Base-by-base conservation (phyloP, 192 early-diverging fungal species). In the Spizellomyces sp. region DNA sequence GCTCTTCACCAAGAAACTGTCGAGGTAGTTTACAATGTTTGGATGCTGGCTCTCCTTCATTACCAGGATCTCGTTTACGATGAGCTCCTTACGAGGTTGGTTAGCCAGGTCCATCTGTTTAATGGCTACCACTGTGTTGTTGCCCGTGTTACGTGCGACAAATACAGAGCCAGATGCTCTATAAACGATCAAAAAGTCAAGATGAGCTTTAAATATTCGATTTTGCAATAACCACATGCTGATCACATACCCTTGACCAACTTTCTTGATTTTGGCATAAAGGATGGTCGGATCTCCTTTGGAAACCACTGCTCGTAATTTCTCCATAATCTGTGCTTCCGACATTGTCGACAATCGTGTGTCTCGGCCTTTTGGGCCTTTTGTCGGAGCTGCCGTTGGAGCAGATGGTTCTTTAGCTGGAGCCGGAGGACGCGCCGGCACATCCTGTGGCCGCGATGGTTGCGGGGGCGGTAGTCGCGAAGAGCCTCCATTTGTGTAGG, bases 21-120 rank as follows among this genome's bases (percentile, higher is more conserved):
- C 96, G 52, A 95, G 80, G 70, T 92, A 99, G 82, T 99, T 99
- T 80, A 98, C 95, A 86, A 99, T 96, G 77, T 98, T 99, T 64
- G 92, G 90, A 78, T 95, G 94, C n/a, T 75, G 79, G 9, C 84
- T 87, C 56, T 92, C 89, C 66, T 91, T 91, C 92, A 95, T 93
- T 19, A 95, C 88, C 46, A 92, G 61, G 50, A 95, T 94, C 82
- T 95, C 94, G 69, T 94, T 86, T 12, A 88, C 83, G 12, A 89
- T 75, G 55, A 88, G 77, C 48, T 89, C 87, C 65, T 89, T 89
- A 8, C 82, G 78, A 10, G 84, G 84, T 64, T 89, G 87, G 45
- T 73, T 64, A 47, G 74, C 74, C n/a, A 89, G 68, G 54, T 86
- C 80, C 84, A 89, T 89, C 46, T 88, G 86, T 70, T 89, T 89